These are phyloP conservation scores for Hypericum androsaemum DNA, from an alignment of 345 rosid species.

Conservation along the genomic window DNA sequence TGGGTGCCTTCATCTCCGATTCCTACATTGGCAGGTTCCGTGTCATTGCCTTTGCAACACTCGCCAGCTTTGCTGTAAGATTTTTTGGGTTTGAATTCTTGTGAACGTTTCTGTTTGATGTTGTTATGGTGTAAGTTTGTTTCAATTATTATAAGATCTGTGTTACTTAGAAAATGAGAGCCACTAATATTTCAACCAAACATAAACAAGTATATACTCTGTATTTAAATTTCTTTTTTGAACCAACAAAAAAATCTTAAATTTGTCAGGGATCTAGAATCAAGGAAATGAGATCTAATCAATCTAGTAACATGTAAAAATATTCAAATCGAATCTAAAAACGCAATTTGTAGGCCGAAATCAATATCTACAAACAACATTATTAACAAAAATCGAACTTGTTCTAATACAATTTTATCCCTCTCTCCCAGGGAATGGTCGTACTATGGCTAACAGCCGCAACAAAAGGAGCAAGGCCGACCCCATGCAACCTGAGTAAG, in stretches of 20 bases:
- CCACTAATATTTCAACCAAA: no score
- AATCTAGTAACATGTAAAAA: no score
- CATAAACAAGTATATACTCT: no score
- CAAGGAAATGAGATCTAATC: no score
- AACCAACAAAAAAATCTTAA: no score
- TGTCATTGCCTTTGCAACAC: not conserved
- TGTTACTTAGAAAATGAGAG: no score
- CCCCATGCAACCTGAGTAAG: not conserved
- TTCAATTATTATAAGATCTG: not conserved
- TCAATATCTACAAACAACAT: no score
- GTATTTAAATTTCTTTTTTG: no score
- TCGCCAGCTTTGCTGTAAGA: not conserved
- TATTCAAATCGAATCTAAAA: no score
- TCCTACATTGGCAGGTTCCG: not conserved
- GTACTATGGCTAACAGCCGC: not conserved
- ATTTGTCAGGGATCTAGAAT: no score
- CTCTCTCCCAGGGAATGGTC: not conserved
- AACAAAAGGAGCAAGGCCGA: not conserved
- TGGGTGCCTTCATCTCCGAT: not conserved
- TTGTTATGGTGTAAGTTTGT: not conserved
- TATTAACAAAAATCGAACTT: not conserved
- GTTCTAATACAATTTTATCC: not conserved
- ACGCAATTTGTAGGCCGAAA: no score
- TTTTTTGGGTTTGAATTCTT: not conserved
- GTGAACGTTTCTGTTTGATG: not conserved